Conservation (phyloP, 1,284 basidiomycete species). For the Apiotrichum brassicae region DNA sequence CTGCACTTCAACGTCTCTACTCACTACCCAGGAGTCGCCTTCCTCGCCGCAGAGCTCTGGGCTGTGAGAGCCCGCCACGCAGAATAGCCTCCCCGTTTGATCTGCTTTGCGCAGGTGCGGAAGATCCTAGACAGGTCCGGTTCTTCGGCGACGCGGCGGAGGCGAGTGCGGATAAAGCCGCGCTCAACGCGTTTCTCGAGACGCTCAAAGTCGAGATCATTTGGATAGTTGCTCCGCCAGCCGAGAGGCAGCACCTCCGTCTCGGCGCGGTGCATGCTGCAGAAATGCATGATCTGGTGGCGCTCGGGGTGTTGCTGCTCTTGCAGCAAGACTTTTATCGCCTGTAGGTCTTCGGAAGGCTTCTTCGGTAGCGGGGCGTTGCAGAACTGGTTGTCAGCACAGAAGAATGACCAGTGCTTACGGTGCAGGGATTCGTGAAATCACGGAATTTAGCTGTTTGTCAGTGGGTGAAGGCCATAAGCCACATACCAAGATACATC, state of each 20-base stretch:
- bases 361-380: neutral
- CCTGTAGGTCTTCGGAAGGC: neutral
- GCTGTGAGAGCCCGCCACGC: neutral
- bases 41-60: neutral
- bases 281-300: slow-evolving; percentile 17
- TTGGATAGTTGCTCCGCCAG: slow-evolving; percentile 32
- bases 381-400: too few species aligned
- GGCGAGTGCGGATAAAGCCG: slow-evolving; percentile 20
- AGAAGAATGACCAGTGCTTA: too few species aligned
- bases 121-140: slow-evolving; percentile 23
- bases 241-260: slow-evolving; percentile 34
- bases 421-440: too few species aligned
- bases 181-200: slow-evolving; percentile 17
- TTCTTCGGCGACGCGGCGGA: slow-evolving; percentile 23
- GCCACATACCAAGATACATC: too few species aligned
- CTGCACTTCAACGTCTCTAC: too few species aligned
- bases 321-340: slow-evolving; percentile 13
- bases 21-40: slow-evolving; percentile 35
- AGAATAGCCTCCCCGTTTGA: neutral
- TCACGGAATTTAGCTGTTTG: too few species aligned
- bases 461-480: too few species aligned
- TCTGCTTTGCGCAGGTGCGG: neutral
- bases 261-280: slow-evolving; percentile 35
- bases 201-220: slow-evolving; percentile 28
- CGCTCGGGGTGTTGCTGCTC: neutral